Conservation (phyloP, 306 rosid genomes). For the Castanea crenata region DNA sequence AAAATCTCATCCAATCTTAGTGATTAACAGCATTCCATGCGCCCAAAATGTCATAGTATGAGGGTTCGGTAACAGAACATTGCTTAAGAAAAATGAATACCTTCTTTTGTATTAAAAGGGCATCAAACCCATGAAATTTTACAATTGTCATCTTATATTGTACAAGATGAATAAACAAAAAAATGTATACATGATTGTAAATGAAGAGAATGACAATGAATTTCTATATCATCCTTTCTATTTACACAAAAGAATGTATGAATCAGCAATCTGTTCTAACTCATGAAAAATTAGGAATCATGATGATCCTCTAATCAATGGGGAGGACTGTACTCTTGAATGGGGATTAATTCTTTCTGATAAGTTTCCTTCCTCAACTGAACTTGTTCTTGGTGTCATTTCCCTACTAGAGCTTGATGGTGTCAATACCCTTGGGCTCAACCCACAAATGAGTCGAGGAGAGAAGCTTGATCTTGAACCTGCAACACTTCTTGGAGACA, state of each 20-base stretch:
- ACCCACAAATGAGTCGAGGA: constrained; percentile 28
- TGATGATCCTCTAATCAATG: constrained; percentile 40
- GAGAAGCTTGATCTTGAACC: constrained; percentile 35
- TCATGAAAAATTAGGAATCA: constrained; percentile 34
- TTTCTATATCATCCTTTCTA: constrained; percentile 47
- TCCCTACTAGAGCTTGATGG: constrained; percentile 25
- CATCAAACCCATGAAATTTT: constrained; percentile 35
- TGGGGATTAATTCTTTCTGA: constrained; percentile 23
- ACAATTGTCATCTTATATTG: constrained; percentile 37
- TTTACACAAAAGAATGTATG: constrained; percentile 53
- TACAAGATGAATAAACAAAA: constrained; percentile 41
- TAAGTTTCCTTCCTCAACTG: constrained; percentile 9
- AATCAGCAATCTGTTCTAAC: constrained; percentile 30
- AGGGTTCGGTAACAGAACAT: constrained; percentile 1
- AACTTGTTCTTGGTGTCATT: constrained; percentile 8
- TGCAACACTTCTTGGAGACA: constrained; percentile 69
- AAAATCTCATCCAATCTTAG: background rate
- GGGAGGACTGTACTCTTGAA: constrained; percentile 41
- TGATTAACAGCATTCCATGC: no score
- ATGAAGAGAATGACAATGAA: constrained; percentile 43
- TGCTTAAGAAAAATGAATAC: constrained; percentile 12
- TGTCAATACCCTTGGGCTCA: constrained; percentile 36
- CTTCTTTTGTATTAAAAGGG: constrained; percentile 35
- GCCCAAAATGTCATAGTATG: no score
- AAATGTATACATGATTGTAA: constrained; percentile 34